Evolutionary conservation across 192 early-diverging fungal species (phyloP), one percentile per base, ranked within the genome.

Genomic region (Umbelopsis sp.): DNA sequence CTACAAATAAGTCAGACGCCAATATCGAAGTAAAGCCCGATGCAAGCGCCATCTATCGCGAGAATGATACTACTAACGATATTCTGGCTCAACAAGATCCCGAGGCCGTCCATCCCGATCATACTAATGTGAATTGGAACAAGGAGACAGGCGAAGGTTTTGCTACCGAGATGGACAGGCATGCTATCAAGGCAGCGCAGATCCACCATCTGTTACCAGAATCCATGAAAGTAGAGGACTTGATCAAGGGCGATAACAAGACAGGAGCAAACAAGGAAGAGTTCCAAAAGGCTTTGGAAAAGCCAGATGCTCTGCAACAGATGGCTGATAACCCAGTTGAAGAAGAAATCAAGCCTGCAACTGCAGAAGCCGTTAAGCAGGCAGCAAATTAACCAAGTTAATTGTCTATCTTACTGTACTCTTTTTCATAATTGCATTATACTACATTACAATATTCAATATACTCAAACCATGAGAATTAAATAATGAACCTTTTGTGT

Each of bases 111-210:
- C 56, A 62, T 62, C 56, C 56, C 5, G 56, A 62, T 34, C 56
- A 62, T 32, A n/a, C 12, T 0, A 62, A 62, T 34, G 56, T 62
- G 16, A 67, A 67, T 45, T 67, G 45, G 43, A 44, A 67, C 21
- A 44, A 25, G 41, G 24, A 45, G 41, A 67, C 66, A 26, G 66
- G 66, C 6, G 41, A 67, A 47, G 66, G 66, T 5, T 67, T 67
- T 43, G 66, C 66, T 20, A 67, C 66, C 14, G 66, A 67, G 32
- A 67, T 67, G 66, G 66, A 67, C 26, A 44, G 66, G 14, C 66
- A 67, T 47, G 66, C 66, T 4, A 45, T 67, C 16, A 44, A 67
- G 12, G 66, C 66, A 2, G 66, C 66, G 9, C 38, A 67, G n/a
- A 21, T 47, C 0, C 66, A 67, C 21, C 7, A 67, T 8, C 26